Conservation (phyloP, 345 rosid genomes). For the Excoecaria agallocha region DNA sequence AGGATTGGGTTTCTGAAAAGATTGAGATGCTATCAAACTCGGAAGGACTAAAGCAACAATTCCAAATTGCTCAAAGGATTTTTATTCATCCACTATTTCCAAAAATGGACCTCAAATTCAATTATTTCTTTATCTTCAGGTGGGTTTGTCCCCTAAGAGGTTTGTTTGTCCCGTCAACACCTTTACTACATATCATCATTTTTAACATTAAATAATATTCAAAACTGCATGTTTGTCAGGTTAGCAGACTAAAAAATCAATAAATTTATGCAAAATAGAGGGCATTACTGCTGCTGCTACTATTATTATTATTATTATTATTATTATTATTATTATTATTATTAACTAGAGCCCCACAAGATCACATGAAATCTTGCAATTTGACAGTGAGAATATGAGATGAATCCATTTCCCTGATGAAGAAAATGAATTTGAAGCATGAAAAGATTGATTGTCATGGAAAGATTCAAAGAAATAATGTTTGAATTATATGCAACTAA, state of each 20-base stretch:
- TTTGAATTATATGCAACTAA: background rate
- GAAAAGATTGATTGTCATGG: constrained; percentile 18
- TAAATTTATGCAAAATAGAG: too few species aligned
- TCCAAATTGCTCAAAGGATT: background rate
- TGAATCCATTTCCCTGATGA: background rate
- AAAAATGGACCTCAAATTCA: constrained; percentile 32
- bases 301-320: too few species aligned
- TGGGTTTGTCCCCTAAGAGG: constrained; percentile 42
- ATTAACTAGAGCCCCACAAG: constrained; percentile 17
- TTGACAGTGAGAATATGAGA: constrained; percentile 8
- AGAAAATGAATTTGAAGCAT: background rate
- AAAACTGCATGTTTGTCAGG: too few species aligned
- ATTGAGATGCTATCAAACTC: constrained; percentile 18
- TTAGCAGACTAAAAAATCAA: too few species aligned
- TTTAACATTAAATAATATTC: background rate
- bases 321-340: too few species aligned
- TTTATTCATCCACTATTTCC: background rate
- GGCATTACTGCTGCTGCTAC: too few species aligned
- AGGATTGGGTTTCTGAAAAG: constrained; percentile 36
- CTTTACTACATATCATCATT: constrained; percentile 16
- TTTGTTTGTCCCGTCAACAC: constrained; percentile 38
- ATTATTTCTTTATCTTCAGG: constrained; percentile 24
- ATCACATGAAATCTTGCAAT: constrained; percentile 17
- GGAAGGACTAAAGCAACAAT: constrained; percentile 14
- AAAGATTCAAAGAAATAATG: background rate